Conservation (phyloP, 2,329 filamentous ascomycete species). For the Teratosphaeria viscida region DNA sequence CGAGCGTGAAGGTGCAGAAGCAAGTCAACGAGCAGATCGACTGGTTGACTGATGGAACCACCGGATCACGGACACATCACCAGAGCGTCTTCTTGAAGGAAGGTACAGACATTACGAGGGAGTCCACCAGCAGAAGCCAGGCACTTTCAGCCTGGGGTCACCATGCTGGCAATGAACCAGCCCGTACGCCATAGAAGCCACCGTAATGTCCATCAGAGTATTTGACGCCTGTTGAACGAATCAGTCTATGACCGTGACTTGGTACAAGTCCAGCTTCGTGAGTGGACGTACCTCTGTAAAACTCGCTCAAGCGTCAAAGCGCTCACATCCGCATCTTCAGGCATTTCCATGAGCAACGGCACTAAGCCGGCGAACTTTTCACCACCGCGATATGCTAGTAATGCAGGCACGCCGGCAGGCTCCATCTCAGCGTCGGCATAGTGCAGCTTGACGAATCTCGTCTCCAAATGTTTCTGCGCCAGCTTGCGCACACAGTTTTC, state of each 20-base stretch:
- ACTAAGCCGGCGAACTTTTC: slow-evolving; percentile 87
- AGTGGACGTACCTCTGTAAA: slow-evolving; percentile 38
- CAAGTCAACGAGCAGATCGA: no score
- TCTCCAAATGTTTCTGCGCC: slow-evolving; percentile 57
- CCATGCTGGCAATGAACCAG: no score
- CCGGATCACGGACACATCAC: not conserved
- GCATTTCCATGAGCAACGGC: slow-evolving; percentile 77
- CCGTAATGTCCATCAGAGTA: not conserved
- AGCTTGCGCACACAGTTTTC: slow-evolving; percentile 68
- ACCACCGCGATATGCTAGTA: slow-evolving; percentile 80
- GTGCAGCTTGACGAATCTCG: slow-evolving; percentile 84
- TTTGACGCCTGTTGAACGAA: not conserved
- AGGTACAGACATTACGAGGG: no score
- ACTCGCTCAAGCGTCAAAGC: slow-evolving; percentile 47
- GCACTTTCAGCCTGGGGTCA: no score
- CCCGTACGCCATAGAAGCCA: no score
- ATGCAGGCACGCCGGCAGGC: slow-evolving; percentile 71
- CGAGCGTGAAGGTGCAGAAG: no score
- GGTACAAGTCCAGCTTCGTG: no score
- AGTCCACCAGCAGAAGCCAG: no score
- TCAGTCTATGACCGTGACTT: not conserved
- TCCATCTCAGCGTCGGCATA: slow-evolving; percentile 93
- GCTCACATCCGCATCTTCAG: slow-evolving; percentile 44
- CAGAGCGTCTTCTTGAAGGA: not conserved
- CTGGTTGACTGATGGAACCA: no score